These are phyloP conservation scores for Hypomyces perniciosus DNA, from an alignment of 2,329 filamentous ascomycete genomes.

Conservation along the genomic window DNA sequence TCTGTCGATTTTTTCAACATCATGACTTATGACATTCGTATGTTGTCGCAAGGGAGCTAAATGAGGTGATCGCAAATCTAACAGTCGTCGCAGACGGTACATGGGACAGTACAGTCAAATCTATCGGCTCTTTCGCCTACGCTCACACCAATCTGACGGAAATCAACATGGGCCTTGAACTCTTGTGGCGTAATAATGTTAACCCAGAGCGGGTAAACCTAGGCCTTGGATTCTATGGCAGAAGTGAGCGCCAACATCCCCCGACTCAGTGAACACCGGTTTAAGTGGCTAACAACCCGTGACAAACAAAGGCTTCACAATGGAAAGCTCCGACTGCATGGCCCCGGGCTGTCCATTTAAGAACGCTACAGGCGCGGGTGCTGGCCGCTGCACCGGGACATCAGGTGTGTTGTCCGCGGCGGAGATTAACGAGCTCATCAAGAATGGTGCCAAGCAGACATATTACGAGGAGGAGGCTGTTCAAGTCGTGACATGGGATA, in stretches of 20 bases:
- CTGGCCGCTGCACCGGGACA: conserved; percentile 24
- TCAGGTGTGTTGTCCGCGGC: conserved; percentile 23
- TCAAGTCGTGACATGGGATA: conserved; percentile 26
- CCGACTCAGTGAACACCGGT: too few species aligned
- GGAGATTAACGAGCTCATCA: conserved; percentile 28
- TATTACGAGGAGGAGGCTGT: conserved; percentile 25
- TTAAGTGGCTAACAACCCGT: too few species aligned
- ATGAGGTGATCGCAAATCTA: too few species aligned
- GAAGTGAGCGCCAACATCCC: too few species aligned
- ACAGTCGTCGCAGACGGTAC: too few species aligned
- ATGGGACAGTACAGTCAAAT: conserved; percentile 29
- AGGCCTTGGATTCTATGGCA: conserved; percentile 42
- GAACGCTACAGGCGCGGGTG: conserved; percentile 18
- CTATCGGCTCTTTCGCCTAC: conserved; percentile 26
- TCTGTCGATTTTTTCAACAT: conserved; percentile 37
- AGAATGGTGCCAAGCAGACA: conserved; percentile 14
- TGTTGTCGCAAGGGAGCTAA: too few species aligned
- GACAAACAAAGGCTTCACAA: too few species aligned
- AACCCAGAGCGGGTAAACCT: conserved; percentile 35
- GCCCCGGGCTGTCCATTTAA: conserved; percentile 25
- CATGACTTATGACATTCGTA: conserved; percentile 39
- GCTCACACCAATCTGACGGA: conserved; percentile 44
- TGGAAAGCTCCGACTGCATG: conserved; percentile 21
- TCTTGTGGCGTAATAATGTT: conserved; percentile 43
- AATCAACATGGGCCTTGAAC: conserved; percentile 35